phyloP scores from a whole-genome alignment of 2,329 filamentous ascomycete genomes.

The Coniochaeta hoffmannii region DNA sequence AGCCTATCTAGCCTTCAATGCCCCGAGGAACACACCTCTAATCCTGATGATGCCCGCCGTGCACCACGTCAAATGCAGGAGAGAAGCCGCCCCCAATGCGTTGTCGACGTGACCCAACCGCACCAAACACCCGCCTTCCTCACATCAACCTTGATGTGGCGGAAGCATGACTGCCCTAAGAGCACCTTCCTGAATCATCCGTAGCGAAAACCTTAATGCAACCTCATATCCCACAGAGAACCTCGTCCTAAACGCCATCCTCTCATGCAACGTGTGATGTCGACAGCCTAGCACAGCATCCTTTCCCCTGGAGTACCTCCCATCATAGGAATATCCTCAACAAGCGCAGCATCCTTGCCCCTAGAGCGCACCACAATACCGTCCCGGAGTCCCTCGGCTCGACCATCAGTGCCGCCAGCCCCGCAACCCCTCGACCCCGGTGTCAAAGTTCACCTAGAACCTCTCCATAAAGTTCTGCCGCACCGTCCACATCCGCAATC shows the following conservation, averaged over 20 bases:
- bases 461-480: constrained; percentile 81
- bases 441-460: constrained; percentile 16
- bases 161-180: too few species aligned
- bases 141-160: too few species aligned
- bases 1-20: constrained; percentile 4
- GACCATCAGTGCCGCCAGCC: not conserved
- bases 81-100: too few species aligned
- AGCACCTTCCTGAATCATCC: not conserved
- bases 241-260: not conserved
- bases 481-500: constrained; percentile 90
- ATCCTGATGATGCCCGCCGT: constrained; percentile 2
- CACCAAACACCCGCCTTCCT: too few species aligned
- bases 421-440: not conserved
- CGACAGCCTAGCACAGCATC: not conserved
- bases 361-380: not conserved
- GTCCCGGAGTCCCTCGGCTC: too few species aligned
- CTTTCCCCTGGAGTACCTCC: too few species aligned
- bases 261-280: too few species aligned
- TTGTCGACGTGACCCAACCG: too few species aligned
- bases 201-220: not conserved
- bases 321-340: too few species aligned
- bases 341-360: not conserved
- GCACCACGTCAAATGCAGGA: too few species aligned
- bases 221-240: not conserved
- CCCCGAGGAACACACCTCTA: not conserved